A percentile compares a stretch with the other conserved stretches of the same genome.
phyloP scores from a whole-genome alignment of 208 protist species.

The Acanthamoeba lenticulata region DNA sequence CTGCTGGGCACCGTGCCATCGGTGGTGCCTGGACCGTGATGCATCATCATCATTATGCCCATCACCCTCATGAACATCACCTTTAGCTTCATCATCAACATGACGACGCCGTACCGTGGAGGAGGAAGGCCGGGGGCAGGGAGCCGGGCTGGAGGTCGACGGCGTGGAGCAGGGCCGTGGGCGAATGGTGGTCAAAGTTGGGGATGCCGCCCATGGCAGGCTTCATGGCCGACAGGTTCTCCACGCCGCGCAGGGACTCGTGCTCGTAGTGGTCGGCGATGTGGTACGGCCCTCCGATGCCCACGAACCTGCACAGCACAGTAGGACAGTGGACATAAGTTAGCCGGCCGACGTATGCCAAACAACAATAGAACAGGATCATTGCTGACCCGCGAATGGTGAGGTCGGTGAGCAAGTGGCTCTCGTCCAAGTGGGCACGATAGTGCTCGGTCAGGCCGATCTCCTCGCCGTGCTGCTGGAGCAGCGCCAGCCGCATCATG shows the following conservation, averaged over 20 bases:
- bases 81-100: too few species aligned
- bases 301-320: neutral
- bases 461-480: constrained; percentile 17
- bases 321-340: neutral
- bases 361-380: neutral
- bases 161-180: neutral
- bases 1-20: constrained; percentile 6
- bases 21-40: neutral
- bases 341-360: neutral
- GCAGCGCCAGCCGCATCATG: neutral
- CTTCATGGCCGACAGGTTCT: constrained; percentile 63
- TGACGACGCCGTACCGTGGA: neutral
- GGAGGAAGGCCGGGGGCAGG: neutral
- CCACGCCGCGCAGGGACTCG: constrained; percentile 17
- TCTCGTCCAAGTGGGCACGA: neutral
- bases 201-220: constrained; percentile 33
- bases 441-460: neutral
- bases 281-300: constrained; percentile 45
- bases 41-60: neutral
- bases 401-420: constrained; percentile 3
- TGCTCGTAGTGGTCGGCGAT: constrained; percentile 53
- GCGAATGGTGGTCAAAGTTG: constrained; percentile 45
- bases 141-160: neutral
- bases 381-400: neutral
- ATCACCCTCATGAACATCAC: too few species aligned